A percentile compares a stretch with the other conserved stretches of the same genome.
These are phyloP conservation scores for Effrenium voratum DNA, from an alignment of 73 alveolate species.

Conservation along the genomic window DNA sequence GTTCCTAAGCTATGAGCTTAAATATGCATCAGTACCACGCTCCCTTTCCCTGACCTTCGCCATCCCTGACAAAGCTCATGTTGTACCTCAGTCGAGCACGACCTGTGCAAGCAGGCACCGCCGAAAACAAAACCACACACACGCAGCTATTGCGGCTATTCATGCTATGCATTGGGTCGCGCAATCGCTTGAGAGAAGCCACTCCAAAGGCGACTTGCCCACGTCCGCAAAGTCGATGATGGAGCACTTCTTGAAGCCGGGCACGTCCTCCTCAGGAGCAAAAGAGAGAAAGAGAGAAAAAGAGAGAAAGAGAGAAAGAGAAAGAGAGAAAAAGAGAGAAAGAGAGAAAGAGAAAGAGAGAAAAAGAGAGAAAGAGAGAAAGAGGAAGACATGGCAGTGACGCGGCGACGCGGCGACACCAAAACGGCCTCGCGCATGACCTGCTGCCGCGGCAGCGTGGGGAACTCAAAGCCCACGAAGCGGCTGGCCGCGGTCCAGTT, in stretches of 20 bases:
- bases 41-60: background rate
- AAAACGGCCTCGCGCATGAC: slow-evolving; percentile 61
- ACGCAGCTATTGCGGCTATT: no score
- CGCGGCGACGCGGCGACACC: background rate
- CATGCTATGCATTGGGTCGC: no score
- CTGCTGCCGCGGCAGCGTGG: slow-evolving; percentile 75
- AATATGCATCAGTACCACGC: no score
- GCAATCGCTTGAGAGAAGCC: background rate
- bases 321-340: background rate
- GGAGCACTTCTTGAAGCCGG: slow-evolving; percentile 82
- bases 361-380: background rate
- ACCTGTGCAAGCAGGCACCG: background rate
- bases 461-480: slow-evolving; percentile 78
- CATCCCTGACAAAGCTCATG: slow-evolving; percentile 50
- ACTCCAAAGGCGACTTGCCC: slow-evolving; percentile 85
- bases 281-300: background rate
- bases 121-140: background rate
- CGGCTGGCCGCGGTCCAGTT: slow-evolving; percentile 25
- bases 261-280: slow-evolving; percentile 56
- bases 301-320: background rate
- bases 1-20: background rate
- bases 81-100: slow-evolving; percentile 15
- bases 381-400: background rate
- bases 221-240: slow-evolving; percentile 83
- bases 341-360: background rate